phyloP scores from a whole-genome alignment of 2,329 filamentous ascomycete species.

The Aspergillus sp. region DNA sequence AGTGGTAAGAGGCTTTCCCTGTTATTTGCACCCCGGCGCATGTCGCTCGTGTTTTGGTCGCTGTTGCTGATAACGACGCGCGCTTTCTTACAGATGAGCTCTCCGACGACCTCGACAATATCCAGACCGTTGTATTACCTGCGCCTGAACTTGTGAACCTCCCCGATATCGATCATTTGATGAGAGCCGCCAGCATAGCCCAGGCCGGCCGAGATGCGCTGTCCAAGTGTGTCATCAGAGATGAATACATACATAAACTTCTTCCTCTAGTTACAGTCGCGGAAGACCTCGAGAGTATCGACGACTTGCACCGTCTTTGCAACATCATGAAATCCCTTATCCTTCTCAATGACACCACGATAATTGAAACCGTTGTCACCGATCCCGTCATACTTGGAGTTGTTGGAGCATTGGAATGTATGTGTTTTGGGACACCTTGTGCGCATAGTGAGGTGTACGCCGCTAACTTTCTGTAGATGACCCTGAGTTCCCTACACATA shows the following conservation, averaged over 20 bases:
- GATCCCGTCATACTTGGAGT: constrained; percentile 88
- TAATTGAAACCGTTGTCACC: constrained; percentile 90
- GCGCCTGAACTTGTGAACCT: constrained; percentile 79
- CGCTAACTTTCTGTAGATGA: constrained; percentile 62
- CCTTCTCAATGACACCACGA: constrained; percentile 87
- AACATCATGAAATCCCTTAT: constrained; percentile 98
- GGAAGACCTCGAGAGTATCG: constrained; percentile 84
- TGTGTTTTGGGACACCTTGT: constrained; percentile 22
- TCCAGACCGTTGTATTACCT: constrained; percentile 72
- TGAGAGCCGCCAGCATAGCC: constrained; percentile 75
- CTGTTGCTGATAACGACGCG: constrained; percentile 9
- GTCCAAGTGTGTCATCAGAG: constrained; percentile 78
- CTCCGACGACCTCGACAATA: constrained; percentile 81
- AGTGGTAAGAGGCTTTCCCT: constrained; percentile 53
- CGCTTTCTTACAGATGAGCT: constrained; percentile 67
- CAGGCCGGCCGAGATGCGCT: constrained; percentile 79
- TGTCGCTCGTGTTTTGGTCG: constrained; percentile 25
- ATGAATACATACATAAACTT: constrained; percentile 84
- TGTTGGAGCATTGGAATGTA: constrained; percentile 88
- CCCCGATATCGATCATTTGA: constrained; percentile 77
- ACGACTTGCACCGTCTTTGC: constrained; percentile 86
- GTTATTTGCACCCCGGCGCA: background rate
- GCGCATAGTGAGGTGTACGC: background rate
- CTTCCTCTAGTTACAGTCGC: constrained; percentile 83
- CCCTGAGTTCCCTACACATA: constrained; percentile 95